phyloP scores from a whole-genome alignment of 225 moss, liverwort and hornwort genomes.

The Ulota crispa region DNA sequence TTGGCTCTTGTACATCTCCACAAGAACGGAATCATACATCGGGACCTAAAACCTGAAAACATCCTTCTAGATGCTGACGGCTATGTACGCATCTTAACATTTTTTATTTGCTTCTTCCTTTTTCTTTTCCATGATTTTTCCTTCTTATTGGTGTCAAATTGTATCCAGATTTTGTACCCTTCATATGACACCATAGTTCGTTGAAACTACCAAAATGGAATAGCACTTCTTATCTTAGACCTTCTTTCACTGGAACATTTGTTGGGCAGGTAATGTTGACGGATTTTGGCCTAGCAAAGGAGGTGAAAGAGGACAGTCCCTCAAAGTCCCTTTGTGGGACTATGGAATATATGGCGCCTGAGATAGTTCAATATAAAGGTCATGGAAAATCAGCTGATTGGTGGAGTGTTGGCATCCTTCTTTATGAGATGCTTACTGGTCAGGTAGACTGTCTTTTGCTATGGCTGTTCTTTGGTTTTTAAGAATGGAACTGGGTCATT shows the following conservation, averaged over 20 bases:
- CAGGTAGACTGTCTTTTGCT: constrained; percentile 45
- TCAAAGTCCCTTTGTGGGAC: constrained; percentile 97
- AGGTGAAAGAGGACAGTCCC: constrained; percentile 83
- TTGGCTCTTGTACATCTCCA: constrained; percentile 94
- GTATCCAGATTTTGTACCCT: not conserved
- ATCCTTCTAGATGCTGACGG: constrained; percentile 98
- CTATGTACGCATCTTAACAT: constrained; percentile 56
- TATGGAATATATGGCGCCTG: constrained; percentile 99
- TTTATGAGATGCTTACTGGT: constrained; percentile 98
- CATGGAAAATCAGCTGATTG: constrained; percentile 95
- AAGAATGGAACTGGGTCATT: not conserved
- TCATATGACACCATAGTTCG: too few relatives aligned
- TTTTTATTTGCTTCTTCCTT: not conserved
- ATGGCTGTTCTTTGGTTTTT: not conserved
- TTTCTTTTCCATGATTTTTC: not conserved
- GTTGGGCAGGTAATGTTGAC: constrained; percentile 82
- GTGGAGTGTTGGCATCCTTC: constrained; percentile 98
- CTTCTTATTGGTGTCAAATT: not conserved
- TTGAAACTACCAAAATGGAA: too few relatives aligned
- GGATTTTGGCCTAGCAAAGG: constrained; percentile 94
- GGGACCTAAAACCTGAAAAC: constrained; percentile 97
- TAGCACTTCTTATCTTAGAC: not conserved
- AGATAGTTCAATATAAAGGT: constrained; percentile 80
- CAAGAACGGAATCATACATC: constrained; percentile 85
- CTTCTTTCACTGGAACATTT: not conserved